phyloP scores from a whole-genome alignment of 1,284 basidiomycete species.

The Cutaneotrichosporon spelunceum region DNA sequence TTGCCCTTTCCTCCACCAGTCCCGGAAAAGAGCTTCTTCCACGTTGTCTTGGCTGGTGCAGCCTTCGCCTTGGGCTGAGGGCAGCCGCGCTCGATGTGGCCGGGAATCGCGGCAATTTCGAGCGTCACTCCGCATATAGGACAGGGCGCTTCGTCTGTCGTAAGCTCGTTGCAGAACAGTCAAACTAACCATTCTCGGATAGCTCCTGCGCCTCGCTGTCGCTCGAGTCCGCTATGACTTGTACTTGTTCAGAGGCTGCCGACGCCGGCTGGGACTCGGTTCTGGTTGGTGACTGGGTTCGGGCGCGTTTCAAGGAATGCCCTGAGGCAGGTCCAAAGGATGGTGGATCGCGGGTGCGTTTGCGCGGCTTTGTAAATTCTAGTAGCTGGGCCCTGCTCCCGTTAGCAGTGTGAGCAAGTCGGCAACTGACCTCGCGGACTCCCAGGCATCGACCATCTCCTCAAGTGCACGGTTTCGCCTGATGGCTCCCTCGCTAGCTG shows the following conservation, averaged over 20 bases:
- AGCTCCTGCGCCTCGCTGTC: slow-evolving; percentile 31
- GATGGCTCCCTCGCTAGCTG: slow-evolving; percentile 39
- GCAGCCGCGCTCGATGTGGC: slow-evolving; percentile 48
- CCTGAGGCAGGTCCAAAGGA: neutral
- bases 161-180: slow-evolving; percentile 2
- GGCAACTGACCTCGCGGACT: slow-evolving; percentile 40
- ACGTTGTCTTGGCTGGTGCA: slow-evolving; percentile 45
- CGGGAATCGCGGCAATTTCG: slow-evolving; percentile 39
- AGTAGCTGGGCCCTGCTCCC: slow-evolving; percentile 21
- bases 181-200: slow-evolving; percentile 37
- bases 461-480: slow-evolving; percentile 47
- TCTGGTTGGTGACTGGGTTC: neutral
- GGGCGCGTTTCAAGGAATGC: neutral
- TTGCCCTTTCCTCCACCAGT: slow-evolving; percentile 27
- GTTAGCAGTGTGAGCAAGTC: no score
- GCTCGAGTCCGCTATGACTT: slow-evolving; percentile 8
- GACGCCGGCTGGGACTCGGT: neutral
- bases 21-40: slow-evolving; percentile 48
- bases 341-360: slow-evolving; percentile 5
- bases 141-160: slow-evolving; percentile 41
- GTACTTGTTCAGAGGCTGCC: neutral
- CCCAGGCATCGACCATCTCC: slow-evolving; percentile 48
- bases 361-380: slow-evolving; percentile 16
- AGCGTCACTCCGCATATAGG: slow-evolving; percentile 41
- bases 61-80: slow-evolving; percentile 34